These are phyloP conservation scores for Pseudocercospora vitis DNA, from an alignment of 2,329 filamentous ascomycete genomes.

Conservation along the genomic window DNA sequence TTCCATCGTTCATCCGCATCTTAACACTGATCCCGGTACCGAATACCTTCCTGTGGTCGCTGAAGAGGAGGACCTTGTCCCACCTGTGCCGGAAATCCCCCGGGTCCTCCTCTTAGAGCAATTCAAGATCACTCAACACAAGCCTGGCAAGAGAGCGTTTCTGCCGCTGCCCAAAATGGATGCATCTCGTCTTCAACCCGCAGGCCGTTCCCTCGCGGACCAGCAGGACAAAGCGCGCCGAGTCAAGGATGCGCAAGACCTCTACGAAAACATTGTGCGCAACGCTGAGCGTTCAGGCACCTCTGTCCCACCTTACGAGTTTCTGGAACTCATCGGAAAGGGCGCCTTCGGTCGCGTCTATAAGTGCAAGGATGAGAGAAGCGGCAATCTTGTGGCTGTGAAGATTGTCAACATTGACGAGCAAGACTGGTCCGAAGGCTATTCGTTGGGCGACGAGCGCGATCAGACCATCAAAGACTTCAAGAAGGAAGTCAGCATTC, in stretches of 20 bases:
- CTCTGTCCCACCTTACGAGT: slow-evolving; percentile 64
- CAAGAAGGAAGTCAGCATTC: slow-evolving; percentile 63
- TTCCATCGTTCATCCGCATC: slow-evolving; percentile 2
- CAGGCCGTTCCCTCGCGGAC: slow-evolving; percentile 20
- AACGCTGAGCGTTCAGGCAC: slow-evolving; percentile 61
- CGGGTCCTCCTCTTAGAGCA: not conserved
- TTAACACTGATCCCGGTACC: slow-evolving; percentile 1
- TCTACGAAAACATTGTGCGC: slow-evolving; percentile 65
- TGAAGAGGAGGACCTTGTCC: not conserved
- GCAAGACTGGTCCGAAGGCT: slow-evolving; percentile 55
- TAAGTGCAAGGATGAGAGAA: slow-evolving; percentile 55
- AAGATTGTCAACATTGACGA: slow-evolving; percentile 86
- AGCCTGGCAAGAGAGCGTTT: not conserved
- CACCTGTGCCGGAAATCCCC: slow-evolving; percentile 5
- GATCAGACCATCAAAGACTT: slow-evolving; percentile 60
- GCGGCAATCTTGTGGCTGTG: slow-evolving; percentile 63
- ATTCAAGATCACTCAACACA: not conserved
- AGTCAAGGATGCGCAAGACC: slow-evolving; percentile 67
- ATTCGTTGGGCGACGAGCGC: slow-evolving; percentile 53
- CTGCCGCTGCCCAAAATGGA: slow-evolving; percentile 30
- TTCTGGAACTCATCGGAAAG: slow-evolving; percentile 72
- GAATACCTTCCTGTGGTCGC: not conserved
- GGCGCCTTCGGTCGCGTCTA: slow-evolving; percentile 74
- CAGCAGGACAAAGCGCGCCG: slow-evolving; percentile 24
- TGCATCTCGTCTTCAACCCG: slow-evolving; percentile 31